Evolutionary conservation across 1,284 basidiomycete genomes (phyloP), one percentile per base, ranked within the genome.

Genomic region (Malassezia furfur): DNA sequence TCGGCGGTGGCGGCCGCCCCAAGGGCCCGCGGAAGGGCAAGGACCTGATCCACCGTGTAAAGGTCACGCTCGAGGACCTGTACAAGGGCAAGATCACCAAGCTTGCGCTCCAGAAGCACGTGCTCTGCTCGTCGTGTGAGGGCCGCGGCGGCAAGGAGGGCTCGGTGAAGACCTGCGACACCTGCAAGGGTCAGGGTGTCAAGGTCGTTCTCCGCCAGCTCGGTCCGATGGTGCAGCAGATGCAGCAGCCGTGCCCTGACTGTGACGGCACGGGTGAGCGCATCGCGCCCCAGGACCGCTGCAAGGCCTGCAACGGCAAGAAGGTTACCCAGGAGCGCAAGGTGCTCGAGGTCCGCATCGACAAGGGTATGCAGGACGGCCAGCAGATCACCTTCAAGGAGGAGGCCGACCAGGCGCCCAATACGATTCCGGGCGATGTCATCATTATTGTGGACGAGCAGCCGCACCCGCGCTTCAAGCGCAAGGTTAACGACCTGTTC

Each of bases 221-320:
- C 82, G 94, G 94, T 35, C 94, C 94, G 15, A 99, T 99, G 94
- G 90, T 99, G 68, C 94, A 99, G 78, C 94, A 99, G 78, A 88
- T 98, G 70, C 94, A 98, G 76, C 87, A 90, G 64, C 82, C 85
- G 48, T 99, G 94, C 79, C 84, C 86, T 72, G 91, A 96, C 32
- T 99, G 94, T 77, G 81, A 81, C 50, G 94, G 89, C 32, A 82
- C 83, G 21, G 94, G 94, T 63, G 93, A 98, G 78, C 81, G 88
- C 68, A 94, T 98, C 80, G 90, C 91, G 78, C 76, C 81, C 54
- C 96, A 93, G 78, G 91, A 98, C 80, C 82, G 86, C 64, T 99
- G 94, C 83, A 84, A 85, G 77, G 79, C 79, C 41, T 99, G 94
- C 82, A 87, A 87, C 76, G 94, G 91, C 65, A 94, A 94, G 81